A percentile compares a stretch with the other conserved stretches of the same genome.
phyloP scores from a whole-genome alignment of 1,139 yeast species.

The Pichia sp. region DNA sequence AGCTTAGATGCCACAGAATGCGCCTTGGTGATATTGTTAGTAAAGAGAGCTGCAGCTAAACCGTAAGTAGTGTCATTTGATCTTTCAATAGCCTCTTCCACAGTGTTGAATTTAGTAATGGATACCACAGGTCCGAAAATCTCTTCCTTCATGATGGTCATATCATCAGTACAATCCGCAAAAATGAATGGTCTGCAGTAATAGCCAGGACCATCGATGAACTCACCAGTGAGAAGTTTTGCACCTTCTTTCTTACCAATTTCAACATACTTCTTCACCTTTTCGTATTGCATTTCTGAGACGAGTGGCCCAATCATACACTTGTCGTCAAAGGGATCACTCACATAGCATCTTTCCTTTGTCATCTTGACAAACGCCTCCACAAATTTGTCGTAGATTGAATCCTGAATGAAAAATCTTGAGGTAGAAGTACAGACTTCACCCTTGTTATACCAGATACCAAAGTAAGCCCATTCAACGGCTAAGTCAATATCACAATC shows the following conservation, averaged over 20 bases:
- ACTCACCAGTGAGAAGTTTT: constrained; percentile 54
- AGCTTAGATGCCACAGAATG: constrained; percentile 56
- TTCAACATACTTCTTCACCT: constrained; percentile 46
- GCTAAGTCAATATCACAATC: constrained; percentile 43
- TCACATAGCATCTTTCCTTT: constrained; percentile 50
- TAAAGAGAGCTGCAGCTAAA: constrained; percentile 68
- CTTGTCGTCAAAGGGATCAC: constrained; percentile 66
- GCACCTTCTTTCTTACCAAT: constrained; percentile 50
- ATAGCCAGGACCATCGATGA: constrained; percentile 51
- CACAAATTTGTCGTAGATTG: constrained; percentile 41
- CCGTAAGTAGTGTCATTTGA: constrained; percentile 66
- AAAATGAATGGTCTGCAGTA: constrained; percentile 75
- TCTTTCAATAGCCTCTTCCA: constrained; percentile 52
- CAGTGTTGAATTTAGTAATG: constrained; percentile 54
- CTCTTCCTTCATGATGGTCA: constrained; percentile 67
- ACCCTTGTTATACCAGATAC: constrained; percentile 48
- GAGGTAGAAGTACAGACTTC: constrained; percentile 59
- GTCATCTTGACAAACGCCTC: constrained; percentile 30
- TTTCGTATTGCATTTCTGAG: constrained; percentile 41
- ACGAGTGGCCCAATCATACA: constrained; percentile 52
- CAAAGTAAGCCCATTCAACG: constrained; percentile 33
- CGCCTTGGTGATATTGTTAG: constrained; percentile 50
- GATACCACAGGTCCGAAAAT: constrained; percentile 80
- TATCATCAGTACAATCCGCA: constrained; percentile 60
- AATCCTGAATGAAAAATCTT: constrained; percentile 47